These are phyloP conservation scores for Cystofilobasidium bisporidii DNA, from an alignment of 768 basidiomycete genomes.

Conservation along the genomic window DNA sequence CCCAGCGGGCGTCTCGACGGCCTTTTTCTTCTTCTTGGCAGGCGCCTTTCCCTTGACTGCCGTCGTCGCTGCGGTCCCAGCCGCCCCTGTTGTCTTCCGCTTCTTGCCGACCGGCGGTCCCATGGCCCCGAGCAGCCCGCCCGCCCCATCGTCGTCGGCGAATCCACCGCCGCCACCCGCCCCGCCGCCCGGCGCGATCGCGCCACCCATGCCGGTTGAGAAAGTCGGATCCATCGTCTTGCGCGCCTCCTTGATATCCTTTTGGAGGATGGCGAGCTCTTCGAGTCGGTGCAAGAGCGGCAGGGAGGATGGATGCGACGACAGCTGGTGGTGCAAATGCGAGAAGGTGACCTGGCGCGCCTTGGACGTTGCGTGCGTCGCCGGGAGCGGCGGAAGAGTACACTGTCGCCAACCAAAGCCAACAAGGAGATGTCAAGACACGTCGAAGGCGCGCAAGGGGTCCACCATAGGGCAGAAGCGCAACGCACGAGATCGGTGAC, in stretches of 20 bases:
- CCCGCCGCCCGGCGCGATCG: background rate
- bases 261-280: slow-evolving; percentile 25
- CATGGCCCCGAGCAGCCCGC: no score
- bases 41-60: no score
- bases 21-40: no score
- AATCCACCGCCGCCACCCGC: no score
- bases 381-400: slow-evolving; percentile 15
- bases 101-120: no score
- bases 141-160: background rate
- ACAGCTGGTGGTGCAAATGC: slow-evolving; percentile 12
- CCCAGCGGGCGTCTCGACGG: no score
- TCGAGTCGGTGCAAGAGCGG: slow-evolving; percentile 25
- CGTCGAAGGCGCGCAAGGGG: background rate
- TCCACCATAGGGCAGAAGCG: background rate
- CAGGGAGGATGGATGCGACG: slow-evolving; percentile 15
- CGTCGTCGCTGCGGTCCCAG: no score
- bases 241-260: slow-evolving; percentile 23
- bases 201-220: background rate
- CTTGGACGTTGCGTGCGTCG: slow-evolving; percentile 11
- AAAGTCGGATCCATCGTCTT: slow-evolving; percentile 16
- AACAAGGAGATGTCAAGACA: background rate
- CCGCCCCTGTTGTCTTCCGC: no score
- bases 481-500: slow-evolving; percentile 67
- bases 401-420: slow-evolving; percentile 6
- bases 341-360: slow-evolving; percentile 17